Evolutionary conservation across 2,329 filamentous ascomycete genomes (phyloP), one percentile per base, ranked within the genome.

Genomic region (Byssothecium circinans): DNA sequence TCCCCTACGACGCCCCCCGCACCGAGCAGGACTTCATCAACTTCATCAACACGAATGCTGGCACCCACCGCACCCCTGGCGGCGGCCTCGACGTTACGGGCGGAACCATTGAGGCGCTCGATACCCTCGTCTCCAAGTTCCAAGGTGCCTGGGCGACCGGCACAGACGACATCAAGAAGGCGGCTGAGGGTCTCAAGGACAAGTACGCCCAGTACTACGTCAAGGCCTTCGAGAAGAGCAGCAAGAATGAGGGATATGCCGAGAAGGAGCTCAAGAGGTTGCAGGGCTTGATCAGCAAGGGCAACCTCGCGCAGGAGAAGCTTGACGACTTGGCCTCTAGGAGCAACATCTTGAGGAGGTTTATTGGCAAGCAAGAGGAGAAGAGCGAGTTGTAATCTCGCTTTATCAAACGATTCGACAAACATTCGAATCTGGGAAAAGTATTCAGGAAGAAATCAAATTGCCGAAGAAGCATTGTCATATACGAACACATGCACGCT

Each of bases 181-280:
- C 87, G 17, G 74, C 82, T 27, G 77, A 85, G 23, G 83, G 89
- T 56, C 80, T 82, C 35, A 81, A 82, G 61, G 75, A 81, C 52
- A 74, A 79, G 78, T 95, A 92, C 68, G 89, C 89, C 38, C 82
- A 91, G 74, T 99, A 99, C 82, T 97, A 99, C 73, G 79, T 94
- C 70, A 89, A 89, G 70, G 91, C 95, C 45, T 87, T 94, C 52
- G 83, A 89, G 70, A 97, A 96, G 84, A 77, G 94, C 55, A 80
- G 78, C 68, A 79, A 86, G 72, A 95, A 87, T 75, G 80, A 87
- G 52, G 86, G 79, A 43, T 96, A 89, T 67, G 89, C 85, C 40
- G 77, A 83, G 68, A 97, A 96, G 84, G 92, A 97, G 80, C 78
- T 91, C 54, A 80, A 84, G 52, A 83, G 92, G 55, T 79, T 97